A percentile compares a stretch with the other conserved stretches of the same genome.
phyloP scores from a whole-genome alignment of 257 asterid species.

The Petrea volubilis region DNA sequence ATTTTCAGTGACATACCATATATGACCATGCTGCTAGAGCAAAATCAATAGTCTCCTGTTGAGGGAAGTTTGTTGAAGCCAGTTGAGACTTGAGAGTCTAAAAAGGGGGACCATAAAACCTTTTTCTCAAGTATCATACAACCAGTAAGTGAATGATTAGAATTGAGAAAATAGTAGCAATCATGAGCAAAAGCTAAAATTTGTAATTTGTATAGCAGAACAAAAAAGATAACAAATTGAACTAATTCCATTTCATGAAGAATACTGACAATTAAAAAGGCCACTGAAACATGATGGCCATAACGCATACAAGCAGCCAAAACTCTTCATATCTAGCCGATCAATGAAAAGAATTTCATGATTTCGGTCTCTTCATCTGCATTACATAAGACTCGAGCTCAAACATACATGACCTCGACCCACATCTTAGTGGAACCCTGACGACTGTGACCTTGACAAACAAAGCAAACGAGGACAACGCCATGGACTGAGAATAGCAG shows the following conservation, averaged over 20 bases:
- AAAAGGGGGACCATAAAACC: no score
- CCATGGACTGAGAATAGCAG: slow-evolving; percentile 29
- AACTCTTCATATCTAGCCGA: slow-evolving; percentile 28
- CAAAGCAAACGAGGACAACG: background rate
- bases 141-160: background rate
- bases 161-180: background rate
- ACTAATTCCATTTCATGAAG: background rate
- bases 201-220: background rate
- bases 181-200: background rate
- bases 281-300: slow-evolving; percentile 41
- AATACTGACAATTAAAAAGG: slow-evolving; percentile 26
- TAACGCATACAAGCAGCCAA: slow-evolving; percentile 25
- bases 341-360: slow-evolving; percentile 44
- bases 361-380: slow-evolving; percentile 29
- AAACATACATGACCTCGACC: slow-evolving; percentile 22
- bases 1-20: background rate
- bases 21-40: background rate
- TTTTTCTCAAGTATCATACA: no score
- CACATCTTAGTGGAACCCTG: slow-evolving; percentile 25
- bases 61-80: no score
- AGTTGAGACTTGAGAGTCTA: no score
- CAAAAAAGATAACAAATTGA: background rate
- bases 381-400: slow-evolving; percentile 34
- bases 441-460: slow-evolving; percentile 19
- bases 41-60: background rate